Evolutionary conservation across 2,329 filamentous ascomycete species (phyloP), one percentile per base, ranked within the genome.

Genomic region (Hypoxylon sp.): DNA sequence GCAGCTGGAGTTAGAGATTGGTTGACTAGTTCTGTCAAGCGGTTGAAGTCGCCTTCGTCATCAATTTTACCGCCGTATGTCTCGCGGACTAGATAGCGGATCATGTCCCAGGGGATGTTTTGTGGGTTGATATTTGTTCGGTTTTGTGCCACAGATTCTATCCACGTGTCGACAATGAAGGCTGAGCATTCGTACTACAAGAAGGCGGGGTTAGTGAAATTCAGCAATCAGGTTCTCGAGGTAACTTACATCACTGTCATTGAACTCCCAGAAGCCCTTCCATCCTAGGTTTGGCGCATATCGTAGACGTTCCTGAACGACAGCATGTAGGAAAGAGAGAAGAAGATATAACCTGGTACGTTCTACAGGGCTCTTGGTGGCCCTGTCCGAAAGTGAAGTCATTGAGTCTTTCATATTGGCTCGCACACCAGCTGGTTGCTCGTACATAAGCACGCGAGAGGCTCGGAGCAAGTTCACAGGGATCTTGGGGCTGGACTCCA

Each of bases 261-360:
- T 99, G 81, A 99, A 99, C 81, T 99, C 97, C 96, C 97, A 99
- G 86, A 98, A 97, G 59, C 94, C 93, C 84, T 97, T 98, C 96
- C 96, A 99, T 67, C 96, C 96, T 60, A 99, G 84, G 63, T 87
- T 95, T 0, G 96, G 97, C 23, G 95, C 94, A 79, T 99, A 99
- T 69, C 96, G 91, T 69, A 99, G 84, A 74, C 97, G 87, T 80
- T 99, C 96, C 80, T 99, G 96, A 10, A 98, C 90, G 38, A 99
- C 94, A 5, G 96, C 97, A 78, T 99, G 96, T 74, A 99, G 79
- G 87, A 99, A 98, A 2, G 92, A 96, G 38, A 99, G 86, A 52
- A 99, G 84, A 51, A 99, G 86, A 77, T 99, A 98, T 57, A 99
- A 83, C 70, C 97, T 89, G 21, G 91, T 90, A 77, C 96, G 93